Evolutionary conservation across 108 stramenopile species (phyloP).

Genomic region (Cyclostephanos invisitatus): DNA sequence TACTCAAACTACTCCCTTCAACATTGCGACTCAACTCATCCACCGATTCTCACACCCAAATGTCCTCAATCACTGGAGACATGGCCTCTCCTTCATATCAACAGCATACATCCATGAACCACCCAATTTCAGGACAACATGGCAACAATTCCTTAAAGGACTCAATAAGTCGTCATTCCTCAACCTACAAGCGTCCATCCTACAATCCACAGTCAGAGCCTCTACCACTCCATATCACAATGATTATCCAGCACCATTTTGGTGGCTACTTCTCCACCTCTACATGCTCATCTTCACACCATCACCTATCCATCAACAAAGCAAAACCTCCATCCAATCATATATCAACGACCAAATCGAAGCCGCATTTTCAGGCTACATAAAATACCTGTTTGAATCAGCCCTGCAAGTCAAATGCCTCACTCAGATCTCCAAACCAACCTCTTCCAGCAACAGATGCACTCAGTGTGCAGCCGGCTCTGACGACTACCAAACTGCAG

Average conservation of each 20-base stretch:
- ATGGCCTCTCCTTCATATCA: neutral
- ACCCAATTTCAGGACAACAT: neutral
- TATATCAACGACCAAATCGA: neutral
- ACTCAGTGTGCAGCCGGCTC: slow-evolving; percentile 22
- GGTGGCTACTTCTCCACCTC: slow-evolving; percentile 22
- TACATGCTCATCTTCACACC: slow-evolving; percentile 14
- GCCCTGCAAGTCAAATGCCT: neutral
- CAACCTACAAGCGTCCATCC: neutral
- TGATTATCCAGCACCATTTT: neutral
- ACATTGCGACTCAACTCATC: neutral
- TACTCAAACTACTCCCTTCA: neutral
- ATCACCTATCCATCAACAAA: neutral
- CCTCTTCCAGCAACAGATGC: neutral
- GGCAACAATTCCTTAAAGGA: neutral
- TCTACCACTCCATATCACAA: neutral
- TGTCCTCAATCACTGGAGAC: neutral
- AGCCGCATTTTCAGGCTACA: neutral
- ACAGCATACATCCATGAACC: neutral
- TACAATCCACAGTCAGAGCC: neutral
- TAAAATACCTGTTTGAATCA: neutral
- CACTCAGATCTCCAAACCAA: neutral
- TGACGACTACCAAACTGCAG: slow-evolving; percentile 28
- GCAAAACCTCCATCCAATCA: neutral
- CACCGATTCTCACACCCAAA: neutral
- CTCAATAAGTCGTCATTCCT: neutral